phyloP scores from a whole-genome alignment of 768 basidiomycete species.

The Pleurotus sapidus region DNA sequence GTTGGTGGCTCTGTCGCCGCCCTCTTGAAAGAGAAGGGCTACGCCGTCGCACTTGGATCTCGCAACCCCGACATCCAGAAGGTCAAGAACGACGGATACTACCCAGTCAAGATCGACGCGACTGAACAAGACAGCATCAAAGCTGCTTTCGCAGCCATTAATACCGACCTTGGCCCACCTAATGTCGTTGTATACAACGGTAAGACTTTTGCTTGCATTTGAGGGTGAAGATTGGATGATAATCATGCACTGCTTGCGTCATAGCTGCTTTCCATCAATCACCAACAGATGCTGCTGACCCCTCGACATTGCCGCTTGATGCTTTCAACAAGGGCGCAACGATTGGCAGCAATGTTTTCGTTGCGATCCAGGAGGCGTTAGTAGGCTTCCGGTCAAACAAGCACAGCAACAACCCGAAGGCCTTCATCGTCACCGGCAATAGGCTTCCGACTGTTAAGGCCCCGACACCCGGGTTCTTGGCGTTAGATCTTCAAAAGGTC shows the following conservation, averaged over 20 bases:
- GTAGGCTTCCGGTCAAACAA: constrained; percentile 18
- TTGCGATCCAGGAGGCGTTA: constrained; percentile 24
- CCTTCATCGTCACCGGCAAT: constrained; percentile 30
- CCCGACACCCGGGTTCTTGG: constrained; percentile 9
- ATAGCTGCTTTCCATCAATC: constrained; percentile 13
- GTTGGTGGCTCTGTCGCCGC: constrained; percentile 22
- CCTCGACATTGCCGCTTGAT: constrained; percentile 21
- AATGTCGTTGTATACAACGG: constrained; percentile 49
- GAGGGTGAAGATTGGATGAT: background rate
- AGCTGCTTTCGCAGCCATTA: constrained; percentile 32
- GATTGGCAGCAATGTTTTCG: constrained; percentile 17
- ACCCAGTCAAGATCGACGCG: constrained; percentile 37
- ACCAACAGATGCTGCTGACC: constrained; percentile 15
- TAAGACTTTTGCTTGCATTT: constrained; percentile 12
- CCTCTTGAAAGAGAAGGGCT: constrained; percentile 22
- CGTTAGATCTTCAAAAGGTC: constrained; percentile 22
- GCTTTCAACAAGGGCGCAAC: constrained; percentile 12
- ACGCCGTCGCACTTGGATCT: constrained; percentile 26
- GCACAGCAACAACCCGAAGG: constrained; percentile 19
- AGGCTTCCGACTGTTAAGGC: constrained; percentile 19
- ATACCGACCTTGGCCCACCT: constrained; percentile 34
- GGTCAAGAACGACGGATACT: constrained; percentile 15
- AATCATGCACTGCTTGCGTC: background rate
- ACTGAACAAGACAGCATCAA: constrained; percentile 26
- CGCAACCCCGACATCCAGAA: constrained; percentile 18